A percentile compares a stretch with the other conserved stretches of the same genome.
phyloP scores from a whole-genome alignment of 805 yeast genomes.

The Lipomyces japonicus region DNA sequence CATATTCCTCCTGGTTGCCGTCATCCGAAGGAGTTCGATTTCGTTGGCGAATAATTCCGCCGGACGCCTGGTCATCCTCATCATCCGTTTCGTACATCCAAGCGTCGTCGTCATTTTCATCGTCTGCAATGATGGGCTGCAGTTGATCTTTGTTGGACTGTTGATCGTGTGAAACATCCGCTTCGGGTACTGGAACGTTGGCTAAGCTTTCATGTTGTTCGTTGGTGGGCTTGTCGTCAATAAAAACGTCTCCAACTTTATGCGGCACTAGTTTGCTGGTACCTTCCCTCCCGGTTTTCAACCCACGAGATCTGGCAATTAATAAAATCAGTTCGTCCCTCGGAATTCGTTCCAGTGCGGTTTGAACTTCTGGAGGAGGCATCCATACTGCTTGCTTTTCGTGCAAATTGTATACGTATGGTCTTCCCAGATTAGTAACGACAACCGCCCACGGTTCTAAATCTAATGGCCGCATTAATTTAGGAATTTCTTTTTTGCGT shows the following conservation, averaged over 20 bases:
- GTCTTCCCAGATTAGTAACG: conserved; percentile 43
- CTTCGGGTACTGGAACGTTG: neutral
- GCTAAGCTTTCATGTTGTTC: neutral
- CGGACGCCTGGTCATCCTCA: conserved; percentile 2
- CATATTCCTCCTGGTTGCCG: conserved; percentile 18
- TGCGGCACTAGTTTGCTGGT: neutral
- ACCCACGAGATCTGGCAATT: conserved; percentile 43
- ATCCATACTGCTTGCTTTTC: conserved; percentile 40
- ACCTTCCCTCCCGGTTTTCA: conserved; percentile 20
- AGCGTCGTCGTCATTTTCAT: conserved; percentile 9
- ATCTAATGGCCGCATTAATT: conserved; percentile 10
- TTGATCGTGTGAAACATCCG: neutral
- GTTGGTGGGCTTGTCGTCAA: neutral
- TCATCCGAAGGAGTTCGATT: conserved; percentile 20
- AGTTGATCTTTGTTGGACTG: too few relatives aligned
- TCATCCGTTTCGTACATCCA: conserved; percentile 11
- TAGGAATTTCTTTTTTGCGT: conserved; percentile 16
- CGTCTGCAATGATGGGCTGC: conserved; percentile 1
- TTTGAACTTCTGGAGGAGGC: conserved; percentile 36
- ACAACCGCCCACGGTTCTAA: conserved; percentile 44
- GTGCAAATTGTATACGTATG: conserved; percentile 41
- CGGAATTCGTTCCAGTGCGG: conserved; percentile 35
- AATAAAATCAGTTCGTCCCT: conserved; percentile 35
- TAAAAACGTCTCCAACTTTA: neutral
- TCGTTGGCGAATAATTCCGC: conserved; percentile 20